These are phyloP conservation scores for Pyricularia grisea DNA, from an alignment of 2,329 filamentous ascomycete species.

Conservation along the genomic window DNA sequence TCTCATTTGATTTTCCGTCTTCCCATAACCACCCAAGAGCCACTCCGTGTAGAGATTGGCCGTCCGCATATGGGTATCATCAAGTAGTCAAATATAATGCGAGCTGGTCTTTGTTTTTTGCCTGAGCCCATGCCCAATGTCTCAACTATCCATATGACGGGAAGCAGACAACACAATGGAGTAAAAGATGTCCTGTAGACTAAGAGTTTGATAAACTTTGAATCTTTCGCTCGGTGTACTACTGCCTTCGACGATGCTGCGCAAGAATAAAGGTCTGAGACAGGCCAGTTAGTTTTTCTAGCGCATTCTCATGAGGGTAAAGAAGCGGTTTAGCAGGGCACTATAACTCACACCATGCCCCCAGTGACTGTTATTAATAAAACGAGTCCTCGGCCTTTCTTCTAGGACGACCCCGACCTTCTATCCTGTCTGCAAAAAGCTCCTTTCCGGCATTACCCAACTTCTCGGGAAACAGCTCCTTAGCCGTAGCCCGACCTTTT, in stretches of 20 bases:
- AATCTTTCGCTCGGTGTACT: too few species aligned
- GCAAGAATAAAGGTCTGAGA: background rate
- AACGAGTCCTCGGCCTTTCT: slow-evolving; percentile 68
- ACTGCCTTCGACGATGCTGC: too few species aligned
- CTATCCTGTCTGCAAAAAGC: slow-evolving; percentile 52
- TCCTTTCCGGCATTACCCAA: slow-evolving; percentile 49
- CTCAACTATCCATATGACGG: background rate
- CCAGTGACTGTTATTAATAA: slow-evolving; percentile 32
- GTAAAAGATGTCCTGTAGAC: background rate
- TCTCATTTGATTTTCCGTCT: background rate
- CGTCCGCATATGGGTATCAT: background rate
- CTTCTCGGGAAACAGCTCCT: slow-evolving; percentile 62
- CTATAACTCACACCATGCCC: background rate
- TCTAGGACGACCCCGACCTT: slow-evolving; percentile 48
- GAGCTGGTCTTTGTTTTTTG: background rate
- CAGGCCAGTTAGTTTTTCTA: background rate
- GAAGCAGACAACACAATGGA: background rate
- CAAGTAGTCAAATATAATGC: background rate
- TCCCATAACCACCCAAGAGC: background rate
- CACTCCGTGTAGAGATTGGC: background rate
- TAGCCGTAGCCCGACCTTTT: slow-evolving; percentile 51
- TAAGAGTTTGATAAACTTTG: too few species aligned
- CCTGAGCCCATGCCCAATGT: background rate
- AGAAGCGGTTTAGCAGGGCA: background rate
- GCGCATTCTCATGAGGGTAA: background rate